Percentiles rank a stretch among this genome's conserved stretches.
Evolutionary conservation across 73 alveolate genomes (phyloP).

Genomic region (Symbiodinium natans): DNA sequence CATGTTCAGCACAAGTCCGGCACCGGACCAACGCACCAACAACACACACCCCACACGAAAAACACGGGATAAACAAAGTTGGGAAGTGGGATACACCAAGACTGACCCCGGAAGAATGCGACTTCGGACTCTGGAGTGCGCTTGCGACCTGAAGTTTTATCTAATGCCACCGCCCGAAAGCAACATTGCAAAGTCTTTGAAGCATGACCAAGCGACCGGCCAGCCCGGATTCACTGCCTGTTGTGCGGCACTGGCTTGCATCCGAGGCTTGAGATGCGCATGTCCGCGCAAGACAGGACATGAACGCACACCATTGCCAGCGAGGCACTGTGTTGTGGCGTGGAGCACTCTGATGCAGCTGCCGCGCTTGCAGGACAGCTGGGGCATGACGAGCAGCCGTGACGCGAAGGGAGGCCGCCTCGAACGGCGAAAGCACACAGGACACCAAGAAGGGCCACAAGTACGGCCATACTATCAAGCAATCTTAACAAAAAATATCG

Average conservation of each 20-base stretch:
- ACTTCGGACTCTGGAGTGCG: not conserved
- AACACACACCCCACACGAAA: not conserved
- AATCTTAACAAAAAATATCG: no score
- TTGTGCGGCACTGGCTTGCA: no score
- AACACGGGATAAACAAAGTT: not conserved
- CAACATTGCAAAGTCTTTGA: no score
- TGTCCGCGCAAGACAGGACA: no score
- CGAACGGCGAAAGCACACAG: no score
- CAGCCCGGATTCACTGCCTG: not conserved
- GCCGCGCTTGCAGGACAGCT: not conserved
- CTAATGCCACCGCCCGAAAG: no score
- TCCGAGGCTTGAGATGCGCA: no score
- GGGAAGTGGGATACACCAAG: not conserved
- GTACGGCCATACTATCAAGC: no score
- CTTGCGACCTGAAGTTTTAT: no score
- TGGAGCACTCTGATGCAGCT: not conserved
- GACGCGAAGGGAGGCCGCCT: not conserved
- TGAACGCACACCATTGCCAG: not conserved
- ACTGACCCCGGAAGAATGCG: not conserved
- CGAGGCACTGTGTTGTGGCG: constrained; percentile 3
- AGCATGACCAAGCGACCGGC: not conserved
- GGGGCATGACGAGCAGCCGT: not conserved
- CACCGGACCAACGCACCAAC: not conserved
- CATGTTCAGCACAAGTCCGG: not conserved
- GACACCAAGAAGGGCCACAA: no score